These are phyloP conservation scores for Colletotrichum lini DNA, from an alignment of 2,329 filamentous ascomycete genomes.

Conservation along the genomic window DNA sequence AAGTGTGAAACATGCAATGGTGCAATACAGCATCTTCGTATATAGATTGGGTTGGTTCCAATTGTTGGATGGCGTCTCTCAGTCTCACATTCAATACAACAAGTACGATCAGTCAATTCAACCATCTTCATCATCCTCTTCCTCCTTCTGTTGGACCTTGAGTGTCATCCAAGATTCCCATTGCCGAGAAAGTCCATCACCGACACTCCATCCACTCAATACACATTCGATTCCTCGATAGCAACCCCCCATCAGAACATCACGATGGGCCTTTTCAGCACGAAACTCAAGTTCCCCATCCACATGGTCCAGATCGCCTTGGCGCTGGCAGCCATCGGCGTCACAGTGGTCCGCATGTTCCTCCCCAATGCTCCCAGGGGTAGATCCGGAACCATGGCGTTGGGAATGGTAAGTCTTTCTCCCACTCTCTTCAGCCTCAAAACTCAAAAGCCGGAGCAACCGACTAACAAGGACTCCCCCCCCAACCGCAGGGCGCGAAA, in stretches of 20 bases:
- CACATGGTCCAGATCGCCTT: conserved; percentile 38
- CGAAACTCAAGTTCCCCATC: conserved; percentile 34
- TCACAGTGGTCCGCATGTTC: conserved; percentile 36
- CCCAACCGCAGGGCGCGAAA: conserved; percentile 50
- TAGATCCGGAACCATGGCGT: conserved; percentile 31
- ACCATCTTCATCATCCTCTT: neutral
- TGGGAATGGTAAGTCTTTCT: conserved; percentile 34
- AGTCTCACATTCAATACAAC: neutral
- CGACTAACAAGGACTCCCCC: neutral
- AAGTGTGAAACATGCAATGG: neutral
- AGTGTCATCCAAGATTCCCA: neutral
- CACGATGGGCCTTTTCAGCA: conserved; percentile 11
- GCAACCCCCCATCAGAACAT: neutral
- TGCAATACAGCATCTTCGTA: neutral
- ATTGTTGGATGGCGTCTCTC: neutral
- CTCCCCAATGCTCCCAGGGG: conserved; percentile 21
- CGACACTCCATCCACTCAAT: too few relatives aligned
- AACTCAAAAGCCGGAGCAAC: too few relatives aligned
- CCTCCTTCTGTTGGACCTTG: neutral
- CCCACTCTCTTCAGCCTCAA: neutral
- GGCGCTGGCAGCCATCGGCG: conserved; percentile 21
- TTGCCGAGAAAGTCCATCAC: neutral
- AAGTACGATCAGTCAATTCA: neutral
- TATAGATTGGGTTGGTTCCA: conserved; percentile 12
- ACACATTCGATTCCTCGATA: neutral